phyloP scores from a whole-genome alignment of 352 stramenopile species.

The Discostella stelligera region DNA sequence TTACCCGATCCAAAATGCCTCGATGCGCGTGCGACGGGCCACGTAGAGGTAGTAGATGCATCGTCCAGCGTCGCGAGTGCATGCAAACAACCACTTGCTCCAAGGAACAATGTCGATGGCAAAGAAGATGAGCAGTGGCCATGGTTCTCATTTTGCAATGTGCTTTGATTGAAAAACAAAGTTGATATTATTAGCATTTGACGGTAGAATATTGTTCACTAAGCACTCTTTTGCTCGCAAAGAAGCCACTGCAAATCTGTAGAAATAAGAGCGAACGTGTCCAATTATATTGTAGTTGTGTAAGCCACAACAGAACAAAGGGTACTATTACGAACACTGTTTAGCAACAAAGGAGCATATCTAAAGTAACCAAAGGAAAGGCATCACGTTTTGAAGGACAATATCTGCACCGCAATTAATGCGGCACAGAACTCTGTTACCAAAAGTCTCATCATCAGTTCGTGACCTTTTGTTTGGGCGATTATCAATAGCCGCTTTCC shows the following conservation, averaged over 20 bases:
- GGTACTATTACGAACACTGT: too few species aligned
- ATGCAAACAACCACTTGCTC: background rate
- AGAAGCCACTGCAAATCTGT: too few species aligned
- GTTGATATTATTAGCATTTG: too few species aligned
- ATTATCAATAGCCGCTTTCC: constrained; percentile 1
- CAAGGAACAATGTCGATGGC: constrained; percentile 44
- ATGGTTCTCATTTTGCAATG: constrained; percentile 40
- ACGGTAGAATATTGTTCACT: too few species aligned
- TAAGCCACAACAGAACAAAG: too few species aligned
- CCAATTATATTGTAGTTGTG: too few species aligned
- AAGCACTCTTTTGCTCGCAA: too few species aligned
- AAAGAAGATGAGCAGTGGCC: constrained; percentile 45
- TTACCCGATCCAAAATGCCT: constrained; percentile 44
- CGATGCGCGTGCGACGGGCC: constrained; percentile 45
- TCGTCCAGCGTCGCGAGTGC: background rate
- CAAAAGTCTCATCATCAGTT: background rate
- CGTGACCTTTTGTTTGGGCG: background rate
- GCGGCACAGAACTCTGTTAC: background rate
- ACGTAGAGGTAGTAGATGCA: constrained; percentile 22
- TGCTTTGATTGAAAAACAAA: constrained; percentile 29
- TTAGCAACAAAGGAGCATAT: too few species aligned
- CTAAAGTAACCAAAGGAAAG: constrained; percentile 2
- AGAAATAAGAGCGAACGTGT: too few species aligned
- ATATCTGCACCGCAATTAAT: constrained; percentile 8
- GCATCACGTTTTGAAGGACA: constrained; percentile 12